Base-by-base conservation (phyloP, 495 filamentous ascomycete species). In the Neurospora sp. region DNA sequence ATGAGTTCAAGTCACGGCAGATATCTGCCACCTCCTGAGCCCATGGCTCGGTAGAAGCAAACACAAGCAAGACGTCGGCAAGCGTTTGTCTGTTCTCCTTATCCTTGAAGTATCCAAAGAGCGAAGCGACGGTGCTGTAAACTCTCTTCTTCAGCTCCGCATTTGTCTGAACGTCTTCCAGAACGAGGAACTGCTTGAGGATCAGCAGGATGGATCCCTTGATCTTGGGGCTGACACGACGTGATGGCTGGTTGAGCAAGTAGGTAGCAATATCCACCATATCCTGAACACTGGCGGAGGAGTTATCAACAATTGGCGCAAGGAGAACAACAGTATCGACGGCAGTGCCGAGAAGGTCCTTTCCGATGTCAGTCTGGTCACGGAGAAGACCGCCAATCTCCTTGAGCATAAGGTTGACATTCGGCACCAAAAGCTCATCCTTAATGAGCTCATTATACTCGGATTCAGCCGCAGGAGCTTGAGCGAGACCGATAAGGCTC, bases 71-170 rank as follows among this genome's bases (percentile, higher is more conserved):
- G 14, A 97, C 91, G 71, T 88, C 84, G 31, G 91, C 91, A 31
- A 98, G 82, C 0, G 90, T 85, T 73, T 90, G 84, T 72, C 96
- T 86, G 77, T 92, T 95, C 37, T 84, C 78, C 49, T 90, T 88
- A 78, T 97, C 94, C 76, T 89, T 91, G 85, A 97, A 96, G 80
- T 91, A 96, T 49, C 92, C 91, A 73, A 96, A 98, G 66, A 97
- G 84, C 0, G 93, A 90, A 12, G 90, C 89, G 4, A 93, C 81
- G 0, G 90, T 93, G 46, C 82, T 81, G 78, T 90, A 93, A 2
- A 91, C 85, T 20, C 82, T 81, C 69, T 84, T 79, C 83, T 88
- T 86, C 77, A 96, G 70, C 75, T 84, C 86, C 8, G 82, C 79
- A 41, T 90, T 84, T 72, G 89, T 84, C 60, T 88, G 84, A 78